Percentiles rank a stretch among this genome's conserved stretches.
Conservation (phyloP, 2,329 filamentous ascomycete genomes). For the Phialophora verrucosa region DNA sequence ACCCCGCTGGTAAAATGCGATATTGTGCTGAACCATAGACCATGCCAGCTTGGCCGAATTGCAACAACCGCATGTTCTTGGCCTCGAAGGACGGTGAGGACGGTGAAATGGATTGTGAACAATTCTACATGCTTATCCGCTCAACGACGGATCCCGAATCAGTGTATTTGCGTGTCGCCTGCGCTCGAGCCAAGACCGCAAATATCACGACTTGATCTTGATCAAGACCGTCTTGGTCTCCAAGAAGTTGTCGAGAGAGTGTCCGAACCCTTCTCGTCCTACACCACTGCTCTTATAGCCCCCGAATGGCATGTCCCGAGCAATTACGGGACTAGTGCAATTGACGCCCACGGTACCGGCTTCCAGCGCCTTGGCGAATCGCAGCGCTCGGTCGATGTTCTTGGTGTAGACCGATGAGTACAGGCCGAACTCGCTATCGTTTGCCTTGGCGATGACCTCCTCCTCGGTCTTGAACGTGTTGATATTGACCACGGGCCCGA, state of each 20-base stretch:
- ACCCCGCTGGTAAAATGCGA: too few species aligned
- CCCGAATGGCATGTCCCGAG: slow-evolving; percentile 61
- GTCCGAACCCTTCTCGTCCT: slow-evolving; percentile 75
- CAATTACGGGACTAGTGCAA: slow-evolving; percentile 46
- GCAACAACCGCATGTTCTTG: too few species aligned
- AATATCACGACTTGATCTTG: slow-evolving; percentile 41
- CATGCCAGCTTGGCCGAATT: too few species aligned
- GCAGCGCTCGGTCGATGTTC: slow-evolving; percentile 37
- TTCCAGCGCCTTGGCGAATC: slow-evolving; percentile 37
- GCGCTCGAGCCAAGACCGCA: too few species aligned
- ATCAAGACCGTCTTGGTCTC: slow-evolving; percentile 62
- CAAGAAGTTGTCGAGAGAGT: slow-evolving; percentile 65
- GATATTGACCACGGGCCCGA: slow-evolving; percentile 59
- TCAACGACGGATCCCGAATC: background rate
- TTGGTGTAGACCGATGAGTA: slow-evolving; percentile 59
- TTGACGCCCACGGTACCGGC: slow-evolving; percentile 51
- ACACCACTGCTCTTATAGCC: slow-evolving; percentile 81
- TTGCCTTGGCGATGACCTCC: slow-evolving; percentile 49
- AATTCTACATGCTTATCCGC: background rate
- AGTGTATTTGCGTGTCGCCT: too few species aligned
- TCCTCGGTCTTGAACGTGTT: slow-evolving; percentile 56
- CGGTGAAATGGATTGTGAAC: background rate
- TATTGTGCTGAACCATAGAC: too few species aligned
- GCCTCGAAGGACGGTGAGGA: too few species aligned
- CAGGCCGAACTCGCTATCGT: slow-evolving; percentile 50